These are phyloP conservation scores for Saccharum hybrid DNA, from an alignment of 202 grass and related monocot genomes.

Conservation along the genomic window DNA sequence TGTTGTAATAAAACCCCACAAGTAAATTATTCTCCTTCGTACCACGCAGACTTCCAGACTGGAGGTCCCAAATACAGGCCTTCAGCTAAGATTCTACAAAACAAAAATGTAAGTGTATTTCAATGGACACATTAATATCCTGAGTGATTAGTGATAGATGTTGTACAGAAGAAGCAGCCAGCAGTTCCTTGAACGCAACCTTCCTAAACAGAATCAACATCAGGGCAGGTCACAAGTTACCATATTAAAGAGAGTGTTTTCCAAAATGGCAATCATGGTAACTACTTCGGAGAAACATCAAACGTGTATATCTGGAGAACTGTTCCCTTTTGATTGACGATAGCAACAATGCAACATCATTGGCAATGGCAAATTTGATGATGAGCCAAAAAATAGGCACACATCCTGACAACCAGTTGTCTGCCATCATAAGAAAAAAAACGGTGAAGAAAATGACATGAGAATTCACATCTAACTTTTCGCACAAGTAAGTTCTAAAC, in stretches of 20 bases:
- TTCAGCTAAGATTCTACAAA: constrained; percentile 8
- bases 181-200: background rate
- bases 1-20: background rate
- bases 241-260: background rate
- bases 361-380: constrained; percentile 4
- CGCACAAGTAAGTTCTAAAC: background rate
- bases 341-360: background rate
- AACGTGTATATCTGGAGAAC: background rate
- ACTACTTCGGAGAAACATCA: background rate
- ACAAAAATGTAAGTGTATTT: constrained; percentile 13
- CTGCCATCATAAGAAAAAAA: background rate
- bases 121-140: constrained; percentile 11
- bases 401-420: constrained; percentile 20
- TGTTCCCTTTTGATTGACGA: background rate
- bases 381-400: constrained; percentile 28
- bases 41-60: background rate
- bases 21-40: background rate
- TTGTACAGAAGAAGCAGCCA: constrained; percentile 31
- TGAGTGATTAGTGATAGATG: constrained; percentile 1
- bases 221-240: constrained; percentile 17
- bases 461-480: background rate
- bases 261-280: background rate
- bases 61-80: background rate
- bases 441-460: background rate
- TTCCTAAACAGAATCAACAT: background rate